Percentiles rank a stretch among this genome's conserved stretches.
These are phyloP conservation scores for Corynespora cassiicola DNA, from an alignment of 2,329 filamentous ascomycete species.

Conservation along the genomic window DNA sequence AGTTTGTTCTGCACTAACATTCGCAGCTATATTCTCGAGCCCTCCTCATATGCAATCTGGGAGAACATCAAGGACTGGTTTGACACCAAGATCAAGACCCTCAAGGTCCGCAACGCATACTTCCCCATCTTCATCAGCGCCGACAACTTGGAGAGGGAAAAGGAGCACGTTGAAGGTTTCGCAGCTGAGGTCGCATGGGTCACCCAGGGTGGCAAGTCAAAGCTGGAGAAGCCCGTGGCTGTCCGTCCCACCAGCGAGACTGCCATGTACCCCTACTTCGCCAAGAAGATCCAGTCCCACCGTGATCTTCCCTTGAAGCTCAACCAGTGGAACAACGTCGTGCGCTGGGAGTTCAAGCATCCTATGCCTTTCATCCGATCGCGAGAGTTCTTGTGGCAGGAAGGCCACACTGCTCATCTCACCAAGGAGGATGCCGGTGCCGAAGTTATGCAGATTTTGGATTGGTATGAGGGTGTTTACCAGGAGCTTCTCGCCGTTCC, in stretches of 20 bases:
- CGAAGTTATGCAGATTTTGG: slow-evolving; percentile 92
- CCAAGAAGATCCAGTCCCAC: slow-evolving; percentile 96
- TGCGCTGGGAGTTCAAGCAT: slow-evolving; percentile 96
- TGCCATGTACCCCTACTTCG: slow-evolving; percentile 95
- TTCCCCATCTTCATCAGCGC: slow-evolving; percentile 88
- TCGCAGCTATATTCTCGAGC: slow-evolving; percentile 74
- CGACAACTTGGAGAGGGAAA: slow-evolving; percentile 85
- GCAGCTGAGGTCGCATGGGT: slow-evolving; percentile 92
- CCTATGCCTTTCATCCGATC: slow-evolving; percentile 80
- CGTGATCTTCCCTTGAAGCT: slow-evolving; percentile 91
- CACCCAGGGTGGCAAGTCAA: slow-evolving; percentile 87
- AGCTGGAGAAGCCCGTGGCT: slow-evolving; percentile 81
- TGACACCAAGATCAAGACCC: slow-evolving; percentile 77
- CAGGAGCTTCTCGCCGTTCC: slow-evolving; percentile 93
- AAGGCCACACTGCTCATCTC: slow-evolving; percentile 91
- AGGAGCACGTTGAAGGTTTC: slow-evolving; percentile 97
- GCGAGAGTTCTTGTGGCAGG: slow-evolving; percentile 97
- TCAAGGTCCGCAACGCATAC: slow-evolving; percentile 94
- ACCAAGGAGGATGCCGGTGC: slow-evolving; percentile 80
- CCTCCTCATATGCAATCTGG: slow-evolving; percentile 72
- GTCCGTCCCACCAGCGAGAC: slow-evolving; percentile 74
- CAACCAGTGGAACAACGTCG: slow-evolving; percentile 97
- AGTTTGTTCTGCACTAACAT: slow-evolving; percentile 4
- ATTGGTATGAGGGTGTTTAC: slow-evolving; percentile 91
- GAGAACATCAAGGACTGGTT: slow-evolving; percentile 67